These are phyloP conservation scores for Skeletonema tropicum DNA, from an alignment of 108 stramenopile species.

Conservation along the genomic window DNA sequence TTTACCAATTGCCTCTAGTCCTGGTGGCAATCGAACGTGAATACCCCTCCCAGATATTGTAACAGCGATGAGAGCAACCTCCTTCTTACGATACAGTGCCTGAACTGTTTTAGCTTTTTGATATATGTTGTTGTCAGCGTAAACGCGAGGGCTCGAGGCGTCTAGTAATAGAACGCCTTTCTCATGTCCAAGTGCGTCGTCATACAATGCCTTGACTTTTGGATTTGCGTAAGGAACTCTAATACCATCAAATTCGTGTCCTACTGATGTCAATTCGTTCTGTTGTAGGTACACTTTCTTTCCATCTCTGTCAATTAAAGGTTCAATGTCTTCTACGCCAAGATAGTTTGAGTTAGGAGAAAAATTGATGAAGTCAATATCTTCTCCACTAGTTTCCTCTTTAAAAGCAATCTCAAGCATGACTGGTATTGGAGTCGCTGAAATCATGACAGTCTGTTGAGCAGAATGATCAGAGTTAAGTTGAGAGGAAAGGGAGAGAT, in stretches of 20 bases:
- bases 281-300: conserved; percentile 33
- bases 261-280: conserved; percentile 24
- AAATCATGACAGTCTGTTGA: conserved; percentile 31
- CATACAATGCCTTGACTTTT: conserved; percentile 28
- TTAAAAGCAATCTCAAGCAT: conserved; percentile 19
- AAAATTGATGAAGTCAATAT: conserved; percentile 27
- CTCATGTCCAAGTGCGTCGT: conserved; percentile 15
- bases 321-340: conserved; percentile 29
- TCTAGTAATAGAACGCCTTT: conserved; percentile 44
- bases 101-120: conserved; percentile 31
- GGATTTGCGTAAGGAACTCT: conserved; percentile 27
- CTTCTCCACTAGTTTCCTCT: not conserved
- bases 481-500: not conserved
- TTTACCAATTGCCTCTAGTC: too few species aligned
- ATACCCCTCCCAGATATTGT: conserved; percentile 19
- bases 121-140: conserved; percentile 17
- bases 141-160: conserved; percentile 31
- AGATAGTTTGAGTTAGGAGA: conserved; percentile 25
- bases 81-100: conserved; percentile 1
- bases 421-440: conserved; percentile 27
- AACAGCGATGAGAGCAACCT: conserved; percentile 21
- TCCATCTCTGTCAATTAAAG: conserved; percentile 15
- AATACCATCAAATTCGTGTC: not conserved
- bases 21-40: conserved; percentile 10
- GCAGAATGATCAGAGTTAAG: not conserved